phyloP scores from a whole-genome alignment of 495 filamentous ascomycete species.

The Entonaema liquescens region DNA sequence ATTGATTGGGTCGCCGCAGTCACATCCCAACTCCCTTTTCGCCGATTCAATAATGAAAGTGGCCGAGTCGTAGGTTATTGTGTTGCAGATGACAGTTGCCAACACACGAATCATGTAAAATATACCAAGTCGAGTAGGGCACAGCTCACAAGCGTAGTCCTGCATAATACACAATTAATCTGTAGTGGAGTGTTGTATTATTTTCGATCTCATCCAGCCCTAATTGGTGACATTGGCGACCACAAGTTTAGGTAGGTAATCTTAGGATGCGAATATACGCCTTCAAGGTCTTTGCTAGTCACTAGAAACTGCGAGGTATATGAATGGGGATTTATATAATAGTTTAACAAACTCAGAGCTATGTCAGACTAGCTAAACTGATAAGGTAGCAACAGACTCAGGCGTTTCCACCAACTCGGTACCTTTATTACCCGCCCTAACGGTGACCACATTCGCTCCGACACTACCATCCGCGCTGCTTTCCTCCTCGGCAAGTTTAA shows the following conservation, averaged over 20 bases:
- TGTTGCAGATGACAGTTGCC: background rate
- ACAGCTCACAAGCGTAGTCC: too few species aligned
- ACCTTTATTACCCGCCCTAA: constrained; percentile 17
- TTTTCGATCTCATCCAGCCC: too few species aligned
- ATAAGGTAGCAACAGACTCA: background rate
- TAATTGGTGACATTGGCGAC: too few species aligned
- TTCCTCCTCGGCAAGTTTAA: constrained; percentile 18
- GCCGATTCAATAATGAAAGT: background rate
- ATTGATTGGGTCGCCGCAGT: background rate
- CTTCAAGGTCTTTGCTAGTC: background rate
- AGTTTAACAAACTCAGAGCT: background rate
- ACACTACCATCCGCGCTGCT: constrained; percentile 21
- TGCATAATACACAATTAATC: too few species aligned
- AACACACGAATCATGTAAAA: too few species aligned
- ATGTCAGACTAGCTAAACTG: background rate
- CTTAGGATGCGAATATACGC: background rate
- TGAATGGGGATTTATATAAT: background rate
- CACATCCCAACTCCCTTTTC: background rate
- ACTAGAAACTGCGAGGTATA: background rate
- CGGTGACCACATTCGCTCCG: constrained; percentile 22
- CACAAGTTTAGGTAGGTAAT: too few species aligned
- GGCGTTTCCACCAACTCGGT: constrained; percentile 9
- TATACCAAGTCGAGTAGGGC: too few species aligned
- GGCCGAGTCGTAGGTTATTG: background rate
- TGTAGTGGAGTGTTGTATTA: too few species aligned